A percentile compares a stretch with the other conserved stretches of the same genome.
These are phyloP conservation scores for Lentinula detonsa DNA, from an alignment of 768 basidiomycete species.

Conservation along the genomic window DNA sequence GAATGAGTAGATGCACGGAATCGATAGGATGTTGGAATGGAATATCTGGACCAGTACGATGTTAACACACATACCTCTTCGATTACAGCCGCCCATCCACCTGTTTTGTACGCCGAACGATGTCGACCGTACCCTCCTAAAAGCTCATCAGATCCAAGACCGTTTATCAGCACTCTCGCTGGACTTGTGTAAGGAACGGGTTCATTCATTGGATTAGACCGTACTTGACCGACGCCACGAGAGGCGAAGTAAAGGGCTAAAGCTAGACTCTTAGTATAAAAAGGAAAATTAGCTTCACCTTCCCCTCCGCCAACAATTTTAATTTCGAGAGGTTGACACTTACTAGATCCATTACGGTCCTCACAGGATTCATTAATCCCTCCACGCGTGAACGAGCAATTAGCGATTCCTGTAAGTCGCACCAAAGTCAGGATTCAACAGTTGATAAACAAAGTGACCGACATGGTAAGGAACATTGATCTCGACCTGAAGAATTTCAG, in stretches of 20 bases:
- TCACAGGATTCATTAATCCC: slow-evolving; percentile 70
- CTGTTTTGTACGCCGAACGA: slow-evolving; percentile 60
- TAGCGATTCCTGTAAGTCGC: slow-evolving; percentile 54
- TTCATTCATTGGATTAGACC: slow-evolving; percentile 24
- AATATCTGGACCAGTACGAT: not conserved
- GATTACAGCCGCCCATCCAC: slow-evolving; percentile 73
- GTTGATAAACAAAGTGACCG: not conserved
- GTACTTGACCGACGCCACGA: slow-evolving; percentile 61
- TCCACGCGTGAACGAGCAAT: slow-evolving; percentile 49
- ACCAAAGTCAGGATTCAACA: slow-evolving; percentile 1
- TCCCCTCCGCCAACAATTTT: not conserved
- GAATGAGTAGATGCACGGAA: no score
- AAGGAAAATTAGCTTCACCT: not conserved
- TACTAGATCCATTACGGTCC: slow-evolving; percentile 90
- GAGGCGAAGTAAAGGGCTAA: slow-evolving; percentile 93
- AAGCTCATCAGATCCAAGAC: slow-evolving; percentile 92
- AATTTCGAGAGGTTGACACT: slow-evolving; percentile 15
- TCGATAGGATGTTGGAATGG: not conserved
- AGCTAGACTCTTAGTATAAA: slow-evolving; percentile 66
- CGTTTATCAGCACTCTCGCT: slow-evolving; percentile 82
- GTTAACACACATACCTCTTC: slow-evolving; percentile 53
- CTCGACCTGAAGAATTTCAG: slow-evolving; percentile 51
- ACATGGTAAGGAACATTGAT: slow-evolving; percentile 81
- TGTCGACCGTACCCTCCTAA: slow-evolving; percentile 93
- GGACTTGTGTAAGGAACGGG: slow-evolving; percentile 56